Evolutionary conservation across 208 protist genomes (phyloP), one percentile per base, ranked within the genome.

Genomic region (Trypanosoma lewisi): DNA sequence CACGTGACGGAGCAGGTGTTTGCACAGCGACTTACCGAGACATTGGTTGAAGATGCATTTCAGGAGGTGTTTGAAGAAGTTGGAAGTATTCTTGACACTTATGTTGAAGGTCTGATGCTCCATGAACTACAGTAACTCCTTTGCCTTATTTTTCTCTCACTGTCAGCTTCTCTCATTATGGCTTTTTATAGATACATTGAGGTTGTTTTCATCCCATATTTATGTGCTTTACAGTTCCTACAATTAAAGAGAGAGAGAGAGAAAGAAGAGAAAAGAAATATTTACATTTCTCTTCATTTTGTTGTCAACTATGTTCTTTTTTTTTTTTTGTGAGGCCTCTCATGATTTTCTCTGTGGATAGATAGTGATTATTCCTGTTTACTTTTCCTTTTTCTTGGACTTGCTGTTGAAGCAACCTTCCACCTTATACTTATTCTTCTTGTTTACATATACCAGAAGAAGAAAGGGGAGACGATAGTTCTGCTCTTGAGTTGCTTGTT

Each of bases 1-100:
- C 53, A 76, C 9, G 74, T 83, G 4, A 94, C 90, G 25, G 85
- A 96, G 70, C 91, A 85, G 28, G 77, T 79, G 5, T 93, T 96
- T 70, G 83, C 90, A 6, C 80, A 91, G 56, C 76, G 87, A 8
- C 75, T 96, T n/a, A 93, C 83, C 0, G 75, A 83, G 11, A 78
- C 67, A 17, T 60, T 96, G 23, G 11, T 77, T 7, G 83, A 93
- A 16, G 90, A 96, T 68, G 84, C 77, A 33, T 80, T 89, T 39
- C 41, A 65, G 9, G 90, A 96, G 62, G 85, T 96, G 49, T 71
- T 89, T 66, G 45, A 70, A 0, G 90, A 96, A 66, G 87, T 96
- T n/a, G 70, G 63, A 12, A 49, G 41, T 27, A 89, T 87, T 31
- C 80, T 96, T 77, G 84, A 92, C 68, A 85, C 89, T 28, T 96